A percentile compares a stretch with the other conserved stretches of the same genome.
These are phyloP conservation scores for Yarrowia sp. DNA, from an alignment of 805 yeast genomes.

Conservation along the genomic window DNA sequence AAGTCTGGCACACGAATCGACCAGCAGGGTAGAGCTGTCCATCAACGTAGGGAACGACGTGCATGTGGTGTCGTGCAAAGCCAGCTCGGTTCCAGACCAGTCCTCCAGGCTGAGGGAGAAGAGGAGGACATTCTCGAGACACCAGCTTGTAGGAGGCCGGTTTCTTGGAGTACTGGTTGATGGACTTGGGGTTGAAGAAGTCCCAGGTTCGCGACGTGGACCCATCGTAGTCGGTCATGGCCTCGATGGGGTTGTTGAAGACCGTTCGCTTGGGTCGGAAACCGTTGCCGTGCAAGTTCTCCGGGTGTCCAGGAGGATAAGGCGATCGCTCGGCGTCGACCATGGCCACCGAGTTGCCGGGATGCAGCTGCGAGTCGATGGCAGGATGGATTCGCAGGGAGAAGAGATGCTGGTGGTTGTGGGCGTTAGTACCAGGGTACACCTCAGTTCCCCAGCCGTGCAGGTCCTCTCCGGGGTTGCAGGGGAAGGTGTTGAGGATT, in stretches of 20 bases:
- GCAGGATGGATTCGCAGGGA: slow-evolving; percentile 80
- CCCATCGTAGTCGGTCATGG: slow-evolving; percentile 73
- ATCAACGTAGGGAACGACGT: slow-evolving; percentile 75
- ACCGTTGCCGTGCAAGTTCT: slow-evolving; percentile 80
- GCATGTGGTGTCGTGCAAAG: slow-evolving; percentile 72
- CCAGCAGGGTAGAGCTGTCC: slow-evolving; percentile 83
- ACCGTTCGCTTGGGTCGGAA: slow-evolving; percentile 64
- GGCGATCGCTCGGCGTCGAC: slow-evolving; percentile 70
- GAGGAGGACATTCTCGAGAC: slow-evolving; percentile 74
- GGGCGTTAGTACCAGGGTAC: slow-evolving; percentile 82
- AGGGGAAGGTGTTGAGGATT: slow-evolving; percentile 74
- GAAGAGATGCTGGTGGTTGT: slow-evolving; percentile 86
- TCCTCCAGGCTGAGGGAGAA: slow-evolving; percentile 76
- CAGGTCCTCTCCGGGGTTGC: slow-evolving; percentile 64
- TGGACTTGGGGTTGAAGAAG: slow-evolving; percentile 67
- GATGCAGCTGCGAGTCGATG: slow-evolving; percentile 55
- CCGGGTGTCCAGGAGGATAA: slow-evolving; percentile 59
- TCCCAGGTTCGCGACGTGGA: slow-evolving; percentile 64
- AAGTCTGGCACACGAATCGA: slow-evolving; percentile 50
- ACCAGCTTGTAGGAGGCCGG: slow-evolving; percentile 80
- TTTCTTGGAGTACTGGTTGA: slow-evolving; percentile 73
- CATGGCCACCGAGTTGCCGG: slow-evolving; percentile 76
- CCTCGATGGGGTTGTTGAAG: slow-evolving; percentile 43
- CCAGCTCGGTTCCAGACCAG: slow-evolving; percentile 82
- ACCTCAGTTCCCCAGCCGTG: slow-evolving; percentile 84